Percentiles rank a stretch among this genome's conserved stretches.
Evolutionary conservation across 2,329 filamentous ascomycete species (phyloP).

Genomic region (Acarospora socialis): DNA sequence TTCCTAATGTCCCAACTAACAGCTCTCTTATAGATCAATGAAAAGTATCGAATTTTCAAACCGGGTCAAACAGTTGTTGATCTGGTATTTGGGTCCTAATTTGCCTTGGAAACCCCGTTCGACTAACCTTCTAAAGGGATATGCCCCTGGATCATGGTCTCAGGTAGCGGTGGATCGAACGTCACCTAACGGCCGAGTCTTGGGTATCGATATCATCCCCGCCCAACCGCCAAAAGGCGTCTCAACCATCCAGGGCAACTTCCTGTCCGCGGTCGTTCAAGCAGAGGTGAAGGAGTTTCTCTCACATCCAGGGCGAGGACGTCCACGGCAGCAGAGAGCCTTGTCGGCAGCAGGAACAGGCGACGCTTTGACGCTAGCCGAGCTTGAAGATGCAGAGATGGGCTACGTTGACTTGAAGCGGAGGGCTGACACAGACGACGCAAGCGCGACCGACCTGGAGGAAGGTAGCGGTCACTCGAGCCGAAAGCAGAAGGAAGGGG

Average conservation of each 20-base stretch:
- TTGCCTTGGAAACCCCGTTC: not conserved
- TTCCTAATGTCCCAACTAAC: constrained; percentile 5
- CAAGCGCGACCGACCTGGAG: constrained; percentile 6
- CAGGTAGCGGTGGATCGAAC: constrained; percentile 68
- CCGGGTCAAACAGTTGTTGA: constrained; percentile 78
- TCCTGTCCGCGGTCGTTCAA: constrained; percentile 62
- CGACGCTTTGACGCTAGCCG: constrained; percentile 17
- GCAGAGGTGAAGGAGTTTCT: constrained; percentile 65
- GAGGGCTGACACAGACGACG: constrained; percentile 3
- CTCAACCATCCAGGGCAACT: constrained; percentile 91
- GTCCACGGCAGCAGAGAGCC: constrained; percentile 26
- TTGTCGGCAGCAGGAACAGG: constrained; percentile 14
- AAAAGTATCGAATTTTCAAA: constrained; percentile 65
- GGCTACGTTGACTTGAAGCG: constrained; percentile 57
- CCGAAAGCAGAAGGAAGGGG: constrained; percentile 21
- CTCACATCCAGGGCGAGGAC: constrained; percentile 44
- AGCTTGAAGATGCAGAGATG: constrained; percentile 28
- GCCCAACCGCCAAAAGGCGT: constrained; percentile 81
- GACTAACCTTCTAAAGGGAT: constrained; percentile 22
- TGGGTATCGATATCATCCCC: constrained; percentile 90
- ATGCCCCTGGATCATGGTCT: constrained; percentile 46
- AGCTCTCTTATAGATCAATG: constrained; percentile 51
- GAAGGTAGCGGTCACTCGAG: constrained; percentile 12
- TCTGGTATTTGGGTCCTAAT: constrained; percentile 39
- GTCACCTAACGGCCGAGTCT: constrained; percentile 58